A percentile compares a stretch with the other conserved stretches of the same genome.
Evolutionary conservation across 257 asterid species (phyloP).

Genomic region (Penstemon barbatus): DNA sequence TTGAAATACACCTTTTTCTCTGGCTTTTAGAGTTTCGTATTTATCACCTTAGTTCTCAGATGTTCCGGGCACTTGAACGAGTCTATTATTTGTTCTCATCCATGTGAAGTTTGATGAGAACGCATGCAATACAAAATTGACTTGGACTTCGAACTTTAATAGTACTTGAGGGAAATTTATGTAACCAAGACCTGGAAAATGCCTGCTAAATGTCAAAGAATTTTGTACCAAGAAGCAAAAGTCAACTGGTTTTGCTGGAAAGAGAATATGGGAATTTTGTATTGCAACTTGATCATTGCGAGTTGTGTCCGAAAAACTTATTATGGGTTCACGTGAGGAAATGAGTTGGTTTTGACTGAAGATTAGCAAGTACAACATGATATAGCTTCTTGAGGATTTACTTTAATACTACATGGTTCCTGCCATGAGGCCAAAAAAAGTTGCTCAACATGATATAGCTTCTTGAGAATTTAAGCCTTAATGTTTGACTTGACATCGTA

Average conservation of each 20-base stretch:
- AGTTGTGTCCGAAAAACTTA: constrained; percentile 20
- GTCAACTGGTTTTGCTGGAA: constrained; percentile 23
- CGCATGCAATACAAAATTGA: not conserved
- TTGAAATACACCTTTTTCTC: too few relatives aligned
- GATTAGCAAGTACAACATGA: not conserved
- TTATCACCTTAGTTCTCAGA: not conserved
- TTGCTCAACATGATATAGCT: too few relatives aligned
- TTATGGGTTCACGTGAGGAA: constrained; percentile 15
- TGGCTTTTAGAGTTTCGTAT: not conserved
- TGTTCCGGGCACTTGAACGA: too few relatives aligned
- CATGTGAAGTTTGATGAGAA: not conserved
- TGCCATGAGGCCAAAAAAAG: too few relatives aligned
- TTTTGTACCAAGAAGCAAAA: constrained; percentile 12
- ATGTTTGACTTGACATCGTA: too few relatives aligned
- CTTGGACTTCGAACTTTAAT: not conserved
- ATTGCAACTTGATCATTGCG: constrained; percentile 1
- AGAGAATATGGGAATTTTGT: too few relatives aligned
- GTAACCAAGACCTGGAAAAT: not conserved
- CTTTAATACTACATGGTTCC: too few relatives aligned
- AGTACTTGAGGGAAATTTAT: not conserved
- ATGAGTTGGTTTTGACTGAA: constrained; percentile 20
- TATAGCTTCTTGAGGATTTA: too few relatives aligned
- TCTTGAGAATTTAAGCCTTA: too few relatives aligned
- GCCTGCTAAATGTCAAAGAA: not conserved
- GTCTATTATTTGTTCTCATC: constrained; percentile 1